Conservation (phyloP, 148 eudicot species). For the Silene uniflora region DNA sequence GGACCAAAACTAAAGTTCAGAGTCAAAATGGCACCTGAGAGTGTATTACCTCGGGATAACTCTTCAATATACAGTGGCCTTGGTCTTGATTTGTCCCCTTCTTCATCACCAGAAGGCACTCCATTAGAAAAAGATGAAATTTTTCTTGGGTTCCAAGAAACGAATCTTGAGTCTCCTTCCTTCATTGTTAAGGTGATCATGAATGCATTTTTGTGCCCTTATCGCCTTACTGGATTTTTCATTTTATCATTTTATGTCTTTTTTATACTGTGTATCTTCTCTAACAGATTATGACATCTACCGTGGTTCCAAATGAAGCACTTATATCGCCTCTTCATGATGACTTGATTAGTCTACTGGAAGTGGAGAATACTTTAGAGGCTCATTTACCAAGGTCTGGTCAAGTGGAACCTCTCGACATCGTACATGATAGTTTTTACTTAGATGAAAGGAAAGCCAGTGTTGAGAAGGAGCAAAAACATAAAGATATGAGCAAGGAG, state of each 20-base stretch:
- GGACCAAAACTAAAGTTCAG: constrained; percentile 29
- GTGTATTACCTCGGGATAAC: constrained; percentile 22
- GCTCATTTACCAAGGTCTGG: constrained; percentile 8
- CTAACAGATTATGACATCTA: constrained; percentile 38
- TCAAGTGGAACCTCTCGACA: constrained; percentile 7
- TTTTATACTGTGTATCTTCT: constrained; percentile 11
- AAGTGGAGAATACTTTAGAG: constrained; percentile 21
- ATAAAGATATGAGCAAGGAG: constrained; percentile 23
- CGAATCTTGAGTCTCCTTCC: constrained; percentile 36
- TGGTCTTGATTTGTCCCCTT: constrained; percentile 48
- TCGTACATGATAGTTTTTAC: constrained; percentile 4
- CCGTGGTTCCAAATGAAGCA: constrained; percentile 22
- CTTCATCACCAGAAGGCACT: constrained; percentile 33
- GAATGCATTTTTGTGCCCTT: neutral
- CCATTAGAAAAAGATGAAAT: constrained; percentile 22
- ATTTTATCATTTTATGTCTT: constrained; percentile 8
- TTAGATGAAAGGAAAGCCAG: constrained; percentile 22
- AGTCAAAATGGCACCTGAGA: constrained; percentile 31
- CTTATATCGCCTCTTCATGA: constrained; percentile 38
- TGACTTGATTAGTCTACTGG: constrained; percentile 25
- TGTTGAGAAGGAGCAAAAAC: constrained; percentile 21
- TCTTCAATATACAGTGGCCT: constrained; percentile 42
- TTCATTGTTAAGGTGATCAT: constrained; percentile 36
- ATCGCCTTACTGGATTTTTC: no score
- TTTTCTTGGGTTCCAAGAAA: constrained; percentile 21